Evolutionary conservation across 345 rosid genomes (phyloP).

Genomic region (Abelmoschus esculentus): DNA sequence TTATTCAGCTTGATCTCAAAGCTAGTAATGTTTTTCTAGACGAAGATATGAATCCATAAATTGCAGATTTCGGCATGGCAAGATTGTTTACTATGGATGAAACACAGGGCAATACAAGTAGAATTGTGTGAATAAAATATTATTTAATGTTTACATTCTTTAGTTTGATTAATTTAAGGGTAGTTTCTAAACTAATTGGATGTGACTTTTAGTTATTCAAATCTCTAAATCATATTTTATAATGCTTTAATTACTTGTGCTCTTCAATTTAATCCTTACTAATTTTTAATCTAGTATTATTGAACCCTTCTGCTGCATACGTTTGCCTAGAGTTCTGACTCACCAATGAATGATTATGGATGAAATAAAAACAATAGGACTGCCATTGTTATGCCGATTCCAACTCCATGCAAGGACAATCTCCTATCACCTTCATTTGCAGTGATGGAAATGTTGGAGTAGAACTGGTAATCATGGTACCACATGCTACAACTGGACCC

Average conservation of each 20-base stretch:
- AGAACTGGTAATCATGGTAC: constrained; percentile 35
- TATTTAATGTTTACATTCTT: too few relatives aligned
- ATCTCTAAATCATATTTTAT: too few relatives aligned
- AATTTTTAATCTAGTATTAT: too few relatives aligned
- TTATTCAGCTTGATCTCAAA: constrained; percentile 12
- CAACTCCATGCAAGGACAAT: constrained; percentile 9
- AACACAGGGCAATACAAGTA: constrained; percentile 8
- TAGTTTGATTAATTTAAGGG: too few relatives aligned
- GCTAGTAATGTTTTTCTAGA: constrained; percentile 13
- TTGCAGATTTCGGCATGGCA: constrained; percentile 16
- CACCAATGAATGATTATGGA: constrained; percentile 6
- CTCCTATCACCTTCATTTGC: constrained; percentile 15
- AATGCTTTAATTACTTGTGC: too few relatives aligned
- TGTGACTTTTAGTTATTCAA: too few relatives aligned
- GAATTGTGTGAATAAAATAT: not conserved
- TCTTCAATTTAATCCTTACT: too few relatives aligned
- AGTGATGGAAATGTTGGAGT: constrained; percentile 23
- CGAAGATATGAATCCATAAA: not conserved
- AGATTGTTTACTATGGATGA: not conserved
- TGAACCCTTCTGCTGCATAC: not conserved
- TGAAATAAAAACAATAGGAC: constrained; percentile 9
- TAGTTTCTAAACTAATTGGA: too few relatives aligned
- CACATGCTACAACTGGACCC: constrained; percentile 43
- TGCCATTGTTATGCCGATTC: constrained; percentile 9
- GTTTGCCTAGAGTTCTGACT: not conserved